Conservation (phyloP, 176 grass and related monocot genomes). For the Melocanna baccifera region DNA sequence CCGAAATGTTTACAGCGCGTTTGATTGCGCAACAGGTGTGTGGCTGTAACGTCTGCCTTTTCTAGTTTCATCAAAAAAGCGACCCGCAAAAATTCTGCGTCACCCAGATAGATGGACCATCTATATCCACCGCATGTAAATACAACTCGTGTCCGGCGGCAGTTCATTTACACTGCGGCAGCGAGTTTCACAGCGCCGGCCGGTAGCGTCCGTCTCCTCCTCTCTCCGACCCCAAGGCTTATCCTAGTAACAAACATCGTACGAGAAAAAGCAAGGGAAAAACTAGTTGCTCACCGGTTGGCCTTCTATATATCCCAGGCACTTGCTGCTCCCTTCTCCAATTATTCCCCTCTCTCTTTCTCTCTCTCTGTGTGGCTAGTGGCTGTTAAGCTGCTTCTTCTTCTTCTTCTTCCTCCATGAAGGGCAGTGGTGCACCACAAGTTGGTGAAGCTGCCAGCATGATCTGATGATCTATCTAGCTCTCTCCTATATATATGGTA, state of each 20-base stretch:
- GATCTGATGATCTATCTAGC: slow-evolving; percentile 41
- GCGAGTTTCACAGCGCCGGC: not conserved
- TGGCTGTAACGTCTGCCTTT: not conserved
- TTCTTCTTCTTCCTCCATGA: not conserved
- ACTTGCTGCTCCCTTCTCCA: slow-evolving; percentile 1
- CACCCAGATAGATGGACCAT: not conserved
- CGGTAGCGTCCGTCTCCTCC: not conserved
- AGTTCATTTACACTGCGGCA: not conserved
- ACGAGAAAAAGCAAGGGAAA: slow-evolving; percentile 1
- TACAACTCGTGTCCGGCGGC: not conserved
- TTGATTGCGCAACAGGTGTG: not conserved
- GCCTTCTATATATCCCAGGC: slow-evolving; percentile 36
- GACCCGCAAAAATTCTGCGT: not conserved
- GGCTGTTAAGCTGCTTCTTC: not conserved
- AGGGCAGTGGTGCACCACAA: slow-evolving; percentile 46
- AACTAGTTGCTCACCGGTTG: not conserved
- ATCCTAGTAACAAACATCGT: slow-evolving; percentile 26
- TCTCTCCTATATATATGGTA: not conserved
- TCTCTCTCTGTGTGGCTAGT: not conserved
- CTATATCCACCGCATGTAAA: not conserved
- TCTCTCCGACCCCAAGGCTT: not conserved
- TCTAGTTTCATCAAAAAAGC: not conserved
- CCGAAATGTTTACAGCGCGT: not conserved
- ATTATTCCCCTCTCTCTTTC: not conserved
- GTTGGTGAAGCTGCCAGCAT: slow-evolving; percentile 82